A percentile compares a stretch with the other conserved stretches of the same genome.
phyloP scores from a whole-genome alignment of 2,329 filamentous ascomycete genomes.

The Dothistroma septosporum region DNA sequence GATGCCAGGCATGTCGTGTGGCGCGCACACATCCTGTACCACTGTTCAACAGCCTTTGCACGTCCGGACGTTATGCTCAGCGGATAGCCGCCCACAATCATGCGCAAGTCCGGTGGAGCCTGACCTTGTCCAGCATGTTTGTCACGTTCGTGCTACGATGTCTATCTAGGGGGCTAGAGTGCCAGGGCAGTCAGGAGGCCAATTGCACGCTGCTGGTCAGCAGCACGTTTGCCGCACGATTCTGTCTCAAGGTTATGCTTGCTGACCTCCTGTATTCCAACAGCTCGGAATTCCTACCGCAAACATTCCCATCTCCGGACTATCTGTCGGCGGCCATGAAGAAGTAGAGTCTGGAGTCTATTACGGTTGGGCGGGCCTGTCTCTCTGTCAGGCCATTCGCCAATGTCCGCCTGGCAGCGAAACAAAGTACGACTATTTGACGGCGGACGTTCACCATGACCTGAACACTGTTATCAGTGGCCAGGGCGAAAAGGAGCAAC shows the following conservation, averaged over 20 bases:
- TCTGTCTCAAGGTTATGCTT: slow-evolving; percentile 9
- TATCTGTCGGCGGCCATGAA: slow-evolving; percentile 64
- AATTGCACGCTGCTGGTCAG: slow-evolving; percentile 8
- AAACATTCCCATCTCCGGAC: slow-evolving; percentile 67
- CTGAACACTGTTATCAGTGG: slow-evolving; percentile 18
- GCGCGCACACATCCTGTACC: not conserved
- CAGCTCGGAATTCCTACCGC: slow-evolving; percentile 94
- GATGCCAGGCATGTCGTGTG: not conserved
- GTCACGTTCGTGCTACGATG: slow-evolving; percentile 15
- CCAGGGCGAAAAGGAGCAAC: slow-evolving; percentile 6
- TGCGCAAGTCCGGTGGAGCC: slow-evolving; percentile 11
- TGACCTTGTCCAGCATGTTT: slow-evolving; percentile 7
- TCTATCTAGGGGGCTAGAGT: not conserved
- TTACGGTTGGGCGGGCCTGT: slow-evolving; percentile 81
- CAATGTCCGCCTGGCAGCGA: slow-evolving; percentile 21
- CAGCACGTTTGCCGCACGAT: slow-evolving; percentile 6
- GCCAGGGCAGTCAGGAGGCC: slow-evolving; percentile 8
- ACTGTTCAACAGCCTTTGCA: slow-evolving; percentile 7
- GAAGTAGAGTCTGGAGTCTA: slow-evolving; percentile 76
- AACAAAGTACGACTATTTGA: slow-evolving; percentile 28
- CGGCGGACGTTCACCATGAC: slow-evolving; percentile 14
- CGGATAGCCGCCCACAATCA: slow-evolving; percentile 13
- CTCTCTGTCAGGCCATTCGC: slow-evolving; percentile 27
- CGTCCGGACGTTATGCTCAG: not conserved
- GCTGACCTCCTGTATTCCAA: slow-evolving; percentile 14